These are phyloP conservation scores for Punica granatum DNA, from an alignment of 345 rosid species.

Conservation along the genomic window DNA sequence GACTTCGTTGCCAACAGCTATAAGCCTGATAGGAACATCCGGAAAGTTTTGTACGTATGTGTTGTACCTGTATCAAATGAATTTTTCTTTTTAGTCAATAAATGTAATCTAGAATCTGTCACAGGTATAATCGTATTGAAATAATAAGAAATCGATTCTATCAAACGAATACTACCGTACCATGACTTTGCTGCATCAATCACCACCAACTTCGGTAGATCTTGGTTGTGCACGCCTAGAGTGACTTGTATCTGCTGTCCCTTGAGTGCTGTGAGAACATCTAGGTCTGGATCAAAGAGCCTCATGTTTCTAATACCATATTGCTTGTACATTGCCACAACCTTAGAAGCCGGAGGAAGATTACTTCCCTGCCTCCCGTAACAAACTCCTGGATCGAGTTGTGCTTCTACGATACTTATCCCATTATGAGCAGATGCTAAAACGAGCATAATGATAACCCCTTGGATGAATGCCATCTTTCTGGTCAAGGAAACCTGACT, in stretches of 20 bases:
- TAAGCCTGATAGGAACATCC: not conserved
- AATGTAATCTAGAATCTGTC: too few species aligned
- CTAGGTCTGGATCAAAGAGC: not conserved
- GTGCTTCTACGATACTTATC: not conserved
- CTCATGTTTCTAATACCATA: not conserved
- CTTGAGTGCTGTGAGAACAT: not conserved
- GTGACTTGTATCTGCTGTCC: slow-evolving; percentile 1
- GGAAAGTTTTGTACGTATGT: not conserved
- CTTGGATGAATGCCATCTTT: too few species aligned
- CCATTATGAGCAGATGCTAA: too few species aligned
- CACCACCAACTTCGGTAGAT: not conserved
- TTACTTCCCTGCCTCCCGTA: slow-evolving; percentile 1
- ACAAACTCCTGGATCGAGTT: not conserved
- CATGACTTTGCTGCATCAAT: not conserved
- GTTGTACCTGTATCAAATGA: not conserved
- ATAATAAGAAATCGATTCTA: too few species aligned
- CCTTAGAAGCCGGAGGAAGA: slow-evolving; percentile 3
- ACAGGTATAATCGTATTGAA: too few species aligned
- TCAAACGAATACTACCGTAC: too few species aligned
- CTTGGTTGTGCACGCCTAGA: not conserved
- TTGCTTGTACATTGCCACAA: not conserved
- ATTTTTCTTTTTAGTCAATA: too few species aligned
- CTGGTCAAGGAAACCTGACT: too few species aligned
- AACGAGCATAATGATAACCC: too few species aligned
- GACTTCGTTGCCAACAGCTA: not conserved